Conservation (phyloP, 176 grass and related monocot genomes). For the Luzula sylvatica region DNA sequence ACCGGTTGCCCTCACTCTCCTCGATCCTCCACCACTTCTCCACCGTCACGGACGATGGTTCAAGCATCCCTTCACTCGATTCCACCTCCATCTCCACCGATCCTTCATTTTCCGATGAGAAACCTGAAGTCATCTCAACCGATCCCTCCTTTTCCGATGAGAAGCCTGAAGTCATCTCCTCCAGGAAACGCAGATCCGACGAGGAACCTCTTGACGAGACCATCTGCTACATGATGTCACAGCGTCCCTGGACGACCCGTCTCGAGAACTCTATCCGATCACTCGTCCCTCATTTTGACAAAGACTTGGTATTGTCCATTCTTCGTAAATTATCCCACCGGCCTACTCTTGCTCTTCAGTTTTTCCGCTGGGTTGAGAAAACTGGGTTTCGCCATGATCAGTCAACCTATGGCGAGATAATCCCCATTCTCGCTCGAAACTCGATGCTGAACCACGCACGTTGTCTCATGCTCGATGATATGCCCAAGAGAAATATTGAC, state of each 20-base stretch:
- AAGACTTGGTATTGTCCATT: constrained; percentile 48
- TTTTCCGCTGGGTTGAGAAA: constrained; percentile 86
- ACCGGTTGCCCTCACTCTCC: constrained; percentile 31
- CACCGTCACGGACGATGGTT: neutral
- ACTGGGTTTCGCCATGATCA: constrained; percentile 59
- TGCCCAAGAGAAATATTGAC: constrained; percentile 48
- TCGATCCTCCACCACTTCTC: constrained; percentile 14
- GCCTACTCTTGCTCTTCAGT: constrained; percentile 59
- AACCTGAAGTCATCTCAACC: neutral
- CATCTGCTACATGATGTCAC: constrained; percentile 74
- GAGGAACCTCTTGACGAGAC: constrained; percentile 61
- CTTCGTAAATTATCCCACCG: constrained; percentile 31
- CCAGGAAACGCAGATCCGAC: neutral
- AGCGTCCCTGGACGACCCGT: constrained; percentile 77
- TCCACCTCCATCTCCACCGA: neutral
- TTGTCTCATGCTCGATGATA: constrained; percentile 79
- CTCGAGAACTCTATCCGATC: constrained; percentile 83
- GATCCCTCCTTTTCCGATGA: neutral
- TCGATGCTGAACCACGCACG: constrained; percentile 97
- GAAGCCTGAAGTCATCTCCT: neutral
- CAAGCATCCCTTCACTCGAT: neutral
- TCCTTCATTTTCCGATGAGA: neutral
- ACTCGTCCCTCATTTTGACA: constrained; percentile 35
- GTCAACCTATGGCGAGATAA: constrained; percentile 46
- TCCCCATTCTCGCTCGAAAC: constrained; percentile 38